Evolutionary conservation across 495 filamentous ascomycete genomes (phyloP).

Genomic region (Penicillium robsamsonii): DNA sequence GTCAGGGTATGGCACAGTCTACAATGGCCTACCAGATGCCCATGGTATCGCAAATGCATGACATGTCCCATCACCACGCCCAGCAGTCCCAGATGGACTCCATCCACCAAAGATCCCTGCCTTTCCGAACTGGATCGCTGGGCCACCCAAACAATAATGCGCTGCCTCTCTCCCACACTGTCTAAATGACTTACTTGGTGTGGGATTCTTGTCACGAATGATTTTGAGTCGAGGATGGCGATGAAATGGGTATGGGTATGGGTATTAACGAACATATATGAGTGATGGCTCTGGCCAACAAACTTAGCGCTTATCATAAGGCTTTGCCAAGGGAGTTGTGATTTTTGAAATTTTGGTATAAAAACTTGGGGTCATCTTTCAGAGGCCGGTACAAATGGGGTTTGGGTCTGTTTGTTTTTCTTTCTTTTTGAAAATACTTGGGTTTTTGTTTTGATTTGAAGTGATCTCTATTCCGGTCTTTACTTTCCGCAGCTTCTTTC

Average conservation of each 20-base stretch:
- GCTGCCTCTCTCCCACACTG: constrained; percentile 24
- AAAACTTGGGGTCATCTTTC: constrained; percentile 17
- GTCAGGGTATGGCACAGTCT: constrained; percentile 27
- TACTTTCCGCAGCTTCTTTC: not conserved
- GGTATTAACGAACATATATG: constrained; percentile 26
- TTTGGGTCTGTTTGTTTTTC: constrained; percentile 8
- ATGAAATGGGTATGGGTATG: constrained; percentile 5
- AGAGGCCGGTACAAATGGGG: constrained; percentile 16
- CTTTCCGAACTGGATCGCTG: constrained; percentile 37
- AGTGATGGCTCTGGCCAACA: constrained; percentile 29
- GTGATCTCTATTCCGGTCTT: constrained; percentile 10
- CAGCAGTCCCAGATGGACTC: constrained; percentile 23
- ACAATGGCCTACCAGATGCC: constrained; percentile 37
- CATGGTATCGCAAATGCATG: constrained; percentile 31
- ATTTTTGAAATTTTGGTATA: constrained; percentile 12
- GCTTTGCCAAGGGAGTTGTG: constrained; percentile 25
- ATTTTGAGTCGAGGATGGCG: constrained; percentile 2
- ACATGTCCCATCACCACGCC: constrained; percentile 29
- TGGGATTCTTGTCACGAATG: not conserved
- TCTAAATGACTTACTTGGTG: constrained; percentile 24
- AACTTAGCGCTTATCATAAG: constrained; percentile 19
- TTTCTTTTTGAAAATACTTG: constrained; percentile 15
- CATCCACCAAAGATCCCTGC: constrained; percentile 18
- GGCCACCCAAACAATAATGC: constrained; percentile 35
- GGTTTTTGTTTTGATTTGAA: constrained; percentile 3